phyloP scores from a whole-genome alignment of 2,329 filamentous ascomycete species.

The Drechslerella stenobrocha region DNA sequence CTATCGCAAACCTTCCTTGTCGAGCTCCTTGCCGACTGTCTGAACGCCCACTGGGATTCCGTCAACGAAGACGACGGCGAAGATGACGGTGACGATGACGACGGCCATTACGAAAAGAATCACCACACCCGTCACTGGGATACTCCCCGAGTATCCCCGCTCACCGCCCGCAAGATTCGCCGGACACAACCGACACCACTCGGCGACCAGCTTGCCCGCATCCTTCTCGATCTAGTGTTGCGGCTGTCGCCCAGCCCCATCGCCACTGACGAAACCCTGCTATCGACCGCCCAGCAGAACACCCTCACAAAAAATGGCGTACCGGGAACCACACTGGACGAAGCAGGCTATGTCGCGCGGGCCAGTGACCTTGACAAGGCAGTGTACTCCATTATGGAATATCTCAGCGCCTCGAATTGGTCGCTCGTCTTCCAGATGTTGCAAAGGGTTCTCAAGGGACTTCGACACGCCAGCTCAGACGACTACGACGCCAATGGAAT shows the following conservation, averaged over 20 bases:
- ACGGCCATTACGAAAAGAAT: slow-evolving; percentile 59
- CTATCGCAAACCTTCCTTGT: slow-evolving; percentile 69
- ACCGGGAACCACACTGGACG: slow-evolving; percentile 21
- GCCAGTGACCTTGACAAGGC: slow-evolving; percentile 51
- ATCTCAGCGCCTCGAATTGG: slow-evolving; percentile 69
- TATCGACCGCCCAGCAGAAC: slow-evolving; percentile 22
- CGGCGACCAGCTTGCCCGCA: slow-evolving; percentile 51
- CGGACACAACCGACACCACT: slow-evolving; percentile 52
- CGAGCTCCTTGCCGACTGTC: slow-evolving; percentile 67
- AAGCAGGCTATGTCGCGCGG: slow-evolving; percentile 48
- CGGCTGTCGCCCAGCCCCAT: slow-evolving; percentile 50
- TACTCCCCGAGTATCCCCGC: slow-evolving; percentile 38
- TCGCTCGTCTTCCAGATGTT: slow-evolving; percentile 57
- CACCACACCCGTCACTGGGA: slow-evolving; percentile 1
- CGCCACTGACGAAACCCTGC: slow-evolving; percentile 34
- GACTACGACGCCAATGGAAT: slow-evolving; percentile 55
- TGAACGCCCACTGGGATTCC: slow-evolving; percentile 65
- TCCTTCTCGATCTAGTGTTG: slow-evolving; percentile 51
- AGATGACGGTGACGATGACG: slow-evolving; percentile 55
- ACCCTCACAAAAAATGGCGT: slow-evolving; percentile 29
- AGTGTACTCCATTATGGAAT: slow-evolving; percentile 61
- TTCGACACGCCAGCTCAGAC: slow-evolving; percentile 50
- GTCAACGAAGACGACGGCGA: slow-evolving; percentile 62
- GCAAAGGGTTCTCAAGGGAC: slow-evolving; percentile 50
- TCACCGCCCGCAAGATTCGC: slow-evolving; percentile 42